Conservation (phyloP, 192 early-diverging fungal genomes). For the Coemansia pectinata region DNA sequence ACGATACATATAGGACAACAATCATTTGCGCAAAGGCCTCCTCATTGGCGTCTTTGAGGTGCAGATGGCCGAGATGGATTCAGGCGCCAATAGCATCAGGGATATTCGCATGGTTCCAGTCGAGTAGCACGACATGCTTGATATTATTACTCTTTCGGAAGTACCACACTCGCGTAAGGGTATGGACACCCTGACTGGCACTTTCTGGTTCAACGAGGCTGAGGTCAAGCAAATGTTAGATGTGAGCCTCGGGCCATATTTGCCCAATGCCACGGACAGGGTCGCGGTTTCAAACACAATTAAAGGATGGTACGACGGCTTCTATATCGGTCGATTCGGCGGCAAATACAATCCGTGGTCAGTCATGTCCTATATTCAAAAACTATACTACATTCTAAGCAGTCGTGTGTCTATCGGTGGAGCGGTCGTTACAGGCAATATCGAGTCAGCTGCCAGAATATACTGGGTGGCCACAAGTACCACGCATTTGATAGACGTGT, state of each 20-base stretch:
- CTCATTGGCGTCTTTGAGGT: constrained; percentile 39
- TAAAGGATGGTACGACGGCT: background rate
- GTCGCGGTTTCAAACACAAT: too few species aligned
- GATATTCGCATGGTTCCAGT: constrained; percentile 30
- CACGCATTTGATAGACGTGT: background rate
- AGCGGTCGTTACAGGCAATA: background rate
- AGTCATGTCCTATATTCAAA: background rate
- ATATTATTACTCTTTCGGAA: too few species aligned
- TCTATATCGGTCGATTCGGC: background rate
- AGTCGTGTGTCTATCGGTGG: too few species aligned
- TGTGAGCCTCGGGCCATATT: too few species aligned
- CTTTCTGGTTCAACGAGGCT: background rate
- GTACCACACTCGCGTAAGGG: constrained; percentile 12
- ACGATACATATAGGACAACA: constrained; percentile 10
- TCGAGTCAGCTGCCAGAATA: background rate
- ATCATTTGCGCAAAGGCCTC: constrained; percentile 19
- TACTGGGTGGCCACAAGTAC: background rate
- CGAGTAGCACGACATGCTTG: constrained; percentile 19
- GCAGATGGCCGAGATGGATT: constrained; percentile 34
- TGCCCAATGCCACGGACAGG: too few species aligned
- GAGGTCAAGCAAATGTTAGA: background rate
- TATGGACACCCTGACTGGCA: constrained; percentile 7
- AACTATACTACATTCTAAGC: background rate
- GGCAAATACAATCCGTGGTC: constrained; percentile 4
- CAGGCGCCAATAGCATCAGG: constrained; percentile 40